Percentiles rank a stretch among this genome's conserved stretches.
Conservation (phyloP, 2,329 filamentous ascomycete species). For the Ceratocystiopsis sp. region DNA sequence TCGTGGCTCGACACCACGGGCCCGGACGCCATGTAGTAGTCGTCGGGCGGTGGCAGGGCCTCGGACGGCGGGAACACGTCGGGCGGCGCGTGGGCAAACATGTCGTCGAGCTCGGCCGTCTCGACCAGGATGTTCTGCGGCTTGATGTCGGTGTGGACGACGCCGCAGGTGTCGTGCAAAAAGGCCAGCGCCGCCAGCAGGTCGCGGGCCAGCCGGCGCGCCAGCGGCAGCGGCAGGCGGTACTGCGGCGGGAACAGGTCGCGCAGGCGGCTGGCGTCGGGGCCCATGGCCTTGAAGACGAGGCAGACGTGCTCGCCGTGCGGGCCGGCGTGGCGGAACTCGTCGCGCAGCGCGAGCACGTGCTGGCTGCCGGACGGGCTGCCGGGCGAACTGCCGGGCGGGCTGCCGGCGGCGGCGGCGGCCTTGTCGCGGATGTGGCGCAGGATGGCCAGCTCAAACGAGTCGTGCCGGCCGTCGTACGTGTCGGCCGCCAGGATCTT, state of each 20-base stretch:
- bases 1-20: background rate
- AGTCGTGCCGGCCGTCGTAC: background rate
- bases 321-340: conserved; percentile 1
- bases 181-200: background rate
- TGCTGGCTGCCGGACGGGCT: background rate
- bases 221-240: background rate
- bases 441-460: conserved; percentile 1
- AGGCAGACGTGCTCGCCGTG: conserved; percentile 3
- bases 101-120: background rate
- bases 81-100: background rate
- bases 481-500: conserved; percentile 3
- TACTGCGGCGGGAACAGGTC: background rate
- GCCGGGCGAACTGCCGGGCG: no score
- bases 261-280: background rate
- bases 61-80: background rate
- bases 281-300: conserved; percentile 1
- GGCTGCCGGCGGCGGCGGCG: no score
- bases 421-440: background rate
- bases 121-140: conserved; percentile 3
- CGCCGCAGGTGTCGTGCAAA: conserved; percentile 1
- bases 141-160: conserved; percentile 4
- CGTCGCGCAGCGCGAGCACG: background rate
- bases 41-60: background rate
- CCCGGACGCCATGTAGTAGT: conserved; percentile 1
- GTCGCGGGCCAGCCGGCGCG: background rate